These are phyloP conservation scores for Colletotrichum aenigma DNA, from an alignment of 2,329 filamentous ascomycete genomes.

Conservation along the genomic window DNA sequence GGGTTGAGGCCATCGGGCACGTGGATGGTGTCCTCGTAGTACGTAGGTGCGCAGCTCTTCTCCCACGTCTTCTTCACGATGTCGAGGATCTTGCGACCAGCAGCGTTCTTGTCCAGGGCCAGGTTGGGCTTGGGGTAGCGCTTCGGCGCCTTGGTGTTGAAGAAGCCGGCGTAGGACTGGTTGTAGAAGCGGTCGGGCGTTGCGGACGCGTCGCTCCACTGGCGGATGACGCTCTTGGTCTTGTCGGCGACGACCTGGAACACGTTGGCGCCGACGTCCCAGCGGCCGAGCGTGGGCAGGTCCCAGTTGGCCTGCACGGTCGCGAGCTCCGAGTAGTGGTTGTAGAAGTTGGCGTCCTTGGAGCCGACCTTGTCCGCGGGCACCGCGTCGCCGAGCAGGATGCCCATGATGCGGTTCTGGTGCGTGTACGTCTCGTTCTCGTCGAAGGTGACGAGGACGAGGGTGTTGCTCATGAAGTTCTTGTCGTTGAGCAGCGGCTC, in stretches of 20 bases:
- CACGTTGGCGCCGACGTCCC: conserved; percentile 76
- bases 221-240: conserved; percentile 59
- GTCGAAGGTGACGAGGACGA: conserved; percentile 80
- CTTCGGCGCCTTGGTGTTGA: conserved; percentile 42
- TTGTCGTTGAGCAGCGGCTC: conserved; percentile 71
- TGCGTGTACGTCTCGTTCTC: conserved; percentile 73
- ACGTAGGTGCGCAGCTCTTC: conserved; percentile 40
- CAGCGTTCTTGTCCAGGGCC: conserved; percentile 29
- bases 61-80: conserved; percentile 42
- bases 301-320: conserved; percentile 73
- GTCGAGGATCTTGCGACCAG: conserved; percentile 38
- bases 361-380: conserved; percentile 69
- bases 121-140: conserved; percentile 46
- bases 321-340: conserved; percentile 74
- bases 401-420: conserved; percentile 71
- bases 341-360: conserved; percentile 72
- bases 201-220: conserved; percentile 34
- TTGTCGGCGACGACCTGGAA: conserved; percentile 63
- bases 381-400: conserved; percentile 78
- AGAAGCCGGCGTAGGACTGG: conserved; percentile 55
- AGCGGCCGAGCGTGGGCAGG: conserved; percentile 71
- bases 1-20: conserved; percentile 47
- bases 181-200: conserved; percentile 55
- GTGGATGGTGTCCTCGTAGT: conserved; percentile 45
- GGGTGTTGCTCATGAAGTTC: conserved; percentile 76